Conservation (phyloP, 345 rosid genomes). For the Eucalyptus tenuipes region DNA sequence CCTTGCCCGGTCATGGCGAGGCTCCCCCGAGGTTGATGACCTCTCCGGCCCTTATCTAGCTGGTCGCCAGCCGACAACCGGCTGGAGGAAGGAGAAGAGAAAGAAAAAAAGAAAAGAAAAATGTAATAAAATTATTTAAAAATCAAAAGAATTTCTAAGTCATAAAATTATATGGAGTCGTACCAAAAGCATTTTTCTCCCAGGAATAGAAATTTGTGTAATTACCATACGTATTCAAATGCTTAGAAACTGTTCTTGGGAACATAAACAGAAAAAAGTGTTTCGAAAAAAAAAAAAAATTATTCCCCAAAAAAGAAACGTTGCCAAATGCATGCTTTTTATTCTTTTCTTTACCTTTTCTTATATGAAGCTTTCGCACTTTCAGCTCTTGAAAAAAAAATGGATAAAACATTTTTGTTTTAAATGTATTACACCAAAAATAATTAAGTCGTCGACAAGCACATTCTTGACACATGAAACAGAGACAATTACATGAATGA, state of each 20-base stretch:
- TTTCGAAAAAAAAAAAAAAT: too few species aligned
- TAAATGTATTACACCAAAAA: not conserved
- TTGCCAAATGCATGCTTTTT: fast-evolving
- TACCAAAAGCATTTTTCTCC: fast-evolving
- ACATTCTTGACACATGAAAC: not conserved
- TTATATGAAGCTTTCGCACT: not conserved
- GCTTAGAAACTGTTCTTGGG: fast-evolving
- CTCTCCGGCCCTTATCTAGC: too few species aligned
- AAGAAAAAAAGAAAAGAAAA: too few species aligned
- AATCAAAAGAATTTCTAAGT: too few species aligned
- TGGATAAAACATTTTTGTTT: too few species aligned
- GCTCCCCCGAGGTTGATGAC: fast-evolving
- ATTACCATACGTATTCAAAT: fast-evolving
- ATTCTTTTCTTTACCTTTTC: not conserved
- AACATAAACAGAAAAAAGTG: too few species aligned
- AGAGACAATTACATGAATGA: not conserved
- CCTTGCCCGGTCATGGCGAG: too few species aligned
- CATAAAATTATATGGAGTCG: too few species aligned
- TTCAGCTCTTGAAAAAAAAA: not conserved
- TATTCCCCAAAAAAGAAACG: fast-evolving
- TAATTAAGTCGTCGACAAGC: not conserved
- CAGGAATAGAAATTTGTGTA: too few species aligned
- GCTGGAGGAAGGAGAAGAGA: too few species aligned
- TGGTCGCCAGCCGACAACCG: fast-evolving
- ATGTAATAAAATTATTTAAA: too few species aligned